A percentile compares a stretch with the other conserved stretches of the same genome.
phyloP scores from a whole-genome alignment of 129 eudicot species.

The Silybum marianum region DNA sequence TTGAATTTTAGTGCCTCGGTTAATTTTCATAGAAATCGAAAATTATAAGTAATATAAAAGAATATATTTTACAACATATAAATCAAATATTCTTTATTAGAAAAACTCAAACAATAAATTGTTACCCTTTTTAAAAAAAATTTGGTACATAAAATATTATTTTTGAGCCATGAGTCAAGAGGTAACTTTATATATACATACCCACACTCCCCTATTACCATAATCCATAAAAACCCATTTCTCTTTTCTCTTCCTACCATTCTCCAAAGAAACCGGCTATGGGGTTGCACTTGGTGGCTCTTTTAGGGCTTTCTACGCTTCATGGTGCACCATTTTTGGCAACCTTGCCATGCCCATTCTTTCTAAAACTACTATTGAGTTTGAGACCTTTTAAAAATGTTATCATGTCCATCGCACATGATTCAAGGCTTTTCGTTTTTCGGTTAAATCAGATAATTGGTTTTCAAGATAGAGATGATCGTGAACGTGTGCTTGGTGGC shows the following conservation, averaged over 20 bases:
- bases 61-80: no score
- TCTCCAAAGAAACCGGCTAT: neutral
- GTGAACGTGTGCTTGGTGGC: neutral
- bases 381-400: constrained; percentile 18
- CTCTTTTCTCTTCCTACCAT: neutral
- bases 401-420: constrained; percentile 20
- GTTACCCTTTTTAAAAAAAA: neutral
- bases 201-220: neutral
- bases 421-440: constrained; percentile 23
- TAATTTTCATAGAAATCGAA: no score
- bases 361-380: constrained; percentile 18
- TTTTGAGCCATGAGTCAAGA: neutral
- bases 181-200: neutral
- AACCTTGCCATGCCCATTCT: constrained; percentile 25
- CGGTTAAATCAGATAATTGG: constrained; percentile 17
- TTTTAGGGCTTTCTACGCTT: constrained; percentile 17
- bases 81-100: no score
- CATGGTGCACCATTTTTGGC: constrained; percentile 24
- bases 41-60: no score
- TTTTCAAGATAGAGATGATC: neutral
- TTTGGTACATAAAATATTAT: neutral
- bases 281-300: constrained; percentile 31
- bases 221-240: neutral
- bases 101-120: no score
- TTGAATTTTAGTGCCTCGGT: no score